Conservation (phyloP, 129 eudicot genomes). For the Deinandra increscens region DNA sequence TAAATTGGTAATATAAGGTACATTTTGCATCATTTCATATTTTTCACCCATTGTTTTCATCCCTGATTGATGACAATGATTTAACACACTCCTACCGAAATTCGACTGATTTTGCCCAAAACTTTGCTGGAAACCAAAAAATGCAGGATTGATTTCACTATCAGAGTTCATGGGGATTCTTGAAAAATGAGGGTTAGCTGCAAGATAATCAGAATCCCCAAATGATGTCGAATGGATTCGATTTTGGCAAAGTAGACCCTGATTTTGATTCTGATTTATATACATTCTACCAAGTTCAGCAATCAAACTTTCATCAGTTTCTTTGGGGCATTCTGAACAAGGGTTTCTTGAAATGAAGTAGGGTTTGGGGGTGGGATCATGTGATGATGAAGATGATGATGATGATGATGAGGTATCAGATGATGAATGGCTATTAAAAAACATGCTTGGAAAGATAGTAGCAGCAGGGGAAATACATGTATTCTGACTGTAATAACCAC, state of each 20-base stretch:
- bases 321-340: constrained; percentile 28
- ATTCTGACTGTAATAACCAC: constrained; percentile 35
- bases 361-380: constrained; percentile 41
- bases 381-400: constrained; percentile 34
- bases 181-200: constrained; percentile 30
- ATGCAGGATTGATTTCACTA: constrained; percentile 31
- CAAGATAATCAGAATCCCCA: constrained; percentile 36
- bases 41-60: constrained; percentile 29
- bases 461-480: constrained; percentile 54
- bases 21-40: constrained; percentile 25
- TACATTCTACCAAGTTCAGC: constrained; percentile 48
- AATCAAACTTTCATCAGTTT: constrained; percentile 27
- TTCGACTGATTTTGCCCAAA: constrained; percentile 32
- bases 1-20: constrained; percentile 28
- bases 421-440: constrained; percentile 48
- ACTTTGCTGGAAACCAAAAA: constrained; percentile 35
- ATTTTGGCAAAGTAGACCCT: constrained; percentile 27
- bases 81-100: constrained; percentile 14
- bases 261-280: constrained; percentile 38
- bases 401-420: constrained; percentile 26
- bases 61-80: constrained; percentile 43
- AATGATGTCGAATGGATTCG: constrained; percentile 32
- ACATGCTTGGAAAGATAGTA: constrained; percentile 42
- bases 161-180: constrained; percentile 30
- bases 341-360: constrained; percentile 32